Percentiles rank a stretch among this genome's conserved stretches.
Conservation (phyloP, 1,284 basidiomycete genomes). For the Fomitopsis betulina region DNA sequence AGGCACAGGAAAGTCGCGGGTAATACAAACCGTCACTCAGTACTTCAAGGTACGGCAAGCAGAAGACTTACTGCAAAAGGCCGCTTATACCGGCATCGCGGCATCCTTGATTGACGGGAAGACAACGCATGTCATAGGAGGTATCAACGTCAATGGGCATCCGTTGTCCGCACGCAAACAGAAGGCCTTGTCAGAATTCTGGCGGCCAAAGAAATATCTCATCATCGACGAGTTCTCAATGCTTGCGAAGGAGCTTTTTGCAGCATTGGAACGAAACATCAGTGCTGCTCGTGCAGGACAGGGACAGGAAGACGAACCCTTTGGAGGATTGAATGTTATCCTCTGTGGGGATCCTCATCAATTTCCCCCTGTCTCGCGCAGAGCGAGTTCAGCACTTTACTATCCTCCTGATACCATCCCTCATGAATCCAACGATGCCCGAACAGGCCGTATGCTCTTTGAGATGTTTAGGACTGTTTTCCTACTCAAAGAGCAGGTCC, state of each 20-base stretch:
- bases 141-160: slow-evolving; percentile 5
- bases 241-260: slow-evolving; percentile 26
- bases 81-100: slow-evolving; percentile 32
- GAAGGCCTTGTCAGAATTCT: slow-evolving; percentile 12
- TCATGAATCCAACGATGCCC: too few relatives aligned
- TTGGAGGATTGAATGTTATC: background rate
- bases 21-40: slow-evolving; percentile 24
- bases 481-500: slow-evolving; percentile 31
- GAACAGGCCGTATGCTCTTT: slow-evolving; percentile 20
- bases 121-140: slow-evolving; percentile 20
- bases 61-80: slow-evolving; percentile 18
- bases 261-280: slow-evolving; percentile 19
- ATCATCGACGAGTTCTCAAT: slow-evolving; percentile 33
- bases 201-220: slow-evolving; percentile 22
- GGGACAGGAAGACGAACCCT: slow-evolving; percentile 14
- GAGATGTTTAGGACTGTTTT: slow-evolving; percentile 33
- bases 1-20: too few relatives aligned
- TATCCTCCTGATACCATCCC: background rate
- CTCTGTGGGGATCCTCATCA: background rate
- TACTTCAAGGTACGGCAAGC: slow-evolving; percentile 14
- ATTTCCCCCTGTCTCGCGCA: slow-evolving; percentile 5
- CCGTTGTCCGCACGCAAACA: slow-evolving; percentile 5
- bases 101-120: slow-evolving; percentile 30
- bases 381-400: background rate
- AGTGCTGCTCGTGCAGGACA: slow-evolving; percentile 11